Base-by-base conservation (phyloP, 2,329 filamentous ascomycete genomes). In the Aspergillus persii region DNA sequence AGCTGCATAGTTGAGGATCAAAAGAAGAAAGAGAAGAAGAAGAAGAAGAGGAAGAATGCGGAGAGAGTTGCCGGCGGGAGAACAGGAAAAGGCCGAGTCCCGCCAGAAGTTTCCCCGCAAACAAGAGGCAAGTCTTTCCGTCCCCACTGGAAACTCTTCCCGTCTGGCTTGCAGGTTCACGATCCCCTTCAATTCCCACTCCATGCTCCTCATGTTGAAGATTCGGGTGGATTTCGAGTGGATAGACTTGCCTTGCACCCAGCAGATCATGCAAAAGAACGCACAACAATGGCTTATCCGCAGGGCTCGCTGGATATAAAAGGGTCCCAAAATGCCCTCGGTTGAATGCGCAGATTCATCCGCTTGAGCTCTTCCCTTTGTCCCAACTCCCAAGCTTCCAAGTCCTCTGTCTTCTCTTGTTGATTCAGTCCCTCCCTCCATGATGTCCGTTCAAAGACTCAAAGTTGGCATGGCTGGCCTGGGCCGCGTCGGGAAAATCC, bases 401-500 rank as follows among this genome's bases (percentile, higher is more conserved):
- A 27, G 15, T 50, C 2, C 3, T 27, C 26, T 51, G 29, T 53
- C 18, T 23, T 39, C 9, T 12, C 15, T 23, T 44, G 18, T 27
- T 23, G 18, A 23, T 23, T 23, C 18, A 1, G 9, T 54, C 1
- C 33, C 50, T 30, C 36, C 26, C 30, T 41, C 26, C 52, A 64
- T 23, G 30, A 69, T 70, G 68, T 53, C 58, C 26, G 54, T 68
- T 41, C 61, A 67, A 54, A 77, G 70, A 57, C 72, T 80, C 57
- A 74, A 78, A 63, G 68, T 81, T 58, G 80, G 74, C 41, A 77
- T 79, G 57, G 77, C 76, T 50, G 79, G 80, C 50, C 74, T 82
- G 23, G 80, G 80, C 56, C 79, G 79, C 56, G 81, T 82, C 70
- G 80, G 74, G 50, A 76, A 77, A 53, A 73, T 77, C 4, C 80